Percentiles rank a stretch among this genome's conserved stretches.
phyloP scores from a whole-genome alignment of 306 rosid genomes.

The Glycine tomentella region DNA sequence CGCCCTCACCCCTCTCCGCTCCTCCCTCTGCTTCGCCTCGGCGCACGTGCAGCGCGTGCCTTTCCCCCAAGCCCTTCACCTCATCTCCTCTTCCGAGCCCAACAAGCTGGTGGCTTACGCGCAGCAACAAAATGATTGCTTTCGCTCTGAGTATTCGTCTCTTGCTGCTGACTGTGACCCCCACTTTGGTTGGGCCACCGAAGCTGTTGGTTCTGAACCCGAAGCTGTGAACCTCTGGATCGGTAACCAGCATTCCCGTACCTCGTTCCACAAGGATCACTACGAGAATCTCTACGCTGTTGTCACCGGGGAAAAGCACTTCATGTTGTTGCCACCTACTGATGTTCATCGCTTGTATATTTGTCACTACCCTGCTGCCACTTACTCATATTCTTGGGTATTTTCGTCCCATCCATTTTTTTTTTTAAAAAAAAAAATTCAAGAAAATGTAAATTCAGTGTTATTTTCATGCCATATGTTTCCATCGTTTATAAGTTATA shows the following conservation, averaged over 20 bases:
- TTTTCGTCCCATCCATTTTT: neutral
- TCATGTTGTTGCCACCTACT: constrained; percentile 79
- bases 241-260: constrained; percentile 63
- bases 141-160: constrained; percentile 66
- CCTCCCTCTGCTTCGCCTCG: constrained; percentile 59
- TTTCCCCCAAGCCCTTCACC: constrained; percentile 52
- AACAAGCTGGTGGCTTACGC: constrained; percentile 63
- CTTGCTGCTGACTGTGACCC: constrained; percentile 69
- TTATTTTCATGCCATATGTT: no score
- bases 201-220: constrained; percentile 69
- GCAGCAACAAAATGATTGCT: constrained; percentile 86
- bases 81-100: constrained; percentile 43
- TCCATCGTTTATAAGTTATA: no score
- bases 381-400: constrained; percentile 65
- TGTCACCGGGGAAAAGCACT: constrained; percentile 74
- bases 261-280: constrained; percentile 85
- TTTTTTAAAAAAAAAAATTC: no score
- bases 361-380: constrained; percentile 70
- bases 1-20: constrained; percentile 41
- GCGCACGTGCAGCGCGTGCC: constrained; percentile 48
- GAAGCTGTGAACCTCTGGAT: constrained; percentile 91
- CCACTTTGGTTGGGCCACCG: constrained; percentile 70
- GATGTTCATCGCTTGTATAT: constrained; percentile 83
- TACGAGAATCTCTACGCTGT: constrained; percentile 90
- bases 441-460: no score